phyloP scores from a whole-genome alignment of 768 basidiomycete species.

The Tricholoma sp. region DNA sequence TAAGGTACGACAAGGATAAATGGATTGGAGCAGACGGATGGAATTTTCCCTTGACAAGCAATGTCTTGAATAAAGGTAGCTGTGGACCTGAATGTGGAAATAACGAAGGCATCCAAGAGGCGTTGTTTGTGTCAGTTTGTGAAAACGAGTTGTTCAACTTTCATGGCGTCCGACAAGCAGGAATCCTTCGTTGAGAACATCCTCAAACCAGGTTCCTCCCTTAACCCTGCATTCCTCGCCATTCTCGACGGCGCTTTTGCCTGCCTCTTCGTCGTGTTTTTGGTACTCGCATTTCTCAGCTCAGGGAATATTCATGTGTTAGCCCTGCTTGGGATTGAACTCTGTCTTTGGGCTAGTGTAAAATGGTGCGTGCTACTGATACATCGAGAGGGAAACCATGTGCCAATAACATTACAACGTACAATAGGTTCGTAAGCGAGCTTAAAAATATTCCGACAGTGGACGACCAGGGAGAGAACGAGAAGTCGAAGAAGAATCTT shows the following conservation, averaged over 20 bases:
- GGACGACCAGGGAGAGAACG: conserved; percentile 9
- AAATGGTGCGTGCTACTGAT: conserved; percentile 56
- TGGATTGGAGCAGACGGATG: conserved; percentile 69
- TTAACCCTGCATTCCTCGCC: conserved; percentile 65
- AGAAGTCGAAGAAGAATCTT: conserved; percentile 25
- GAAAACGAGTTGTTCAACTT: no score
- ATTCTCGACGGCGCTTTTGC: conserved; percentile 59
- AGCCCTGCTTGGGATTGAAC: conserved; percentile 57
- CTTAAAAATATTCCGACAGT: conserved; percentile 33
- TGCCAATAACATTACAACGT: conserved; percentile 9
- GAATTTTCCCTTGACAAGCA: conserved; percentile 62
- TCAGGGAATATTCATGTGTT: conserved; percentile 65
- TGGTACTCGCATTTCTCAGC: conserved; percentile 55
- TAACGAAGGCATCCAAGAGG: conserved; percentile 12
- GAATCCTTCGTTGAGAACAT: conserved; percentile 49
- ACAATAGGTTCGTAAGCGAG: conserved; percentile 63
- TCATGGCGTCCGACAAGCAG: neutral
- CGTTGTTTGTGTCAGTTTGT: neutral
- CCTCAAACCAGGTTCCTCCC: conserved; percentile 69
- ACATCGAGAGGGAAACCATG: neutral
- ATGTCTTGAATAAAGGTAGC: conserved; percentile 50
- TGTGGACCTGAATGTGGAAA: conserved; percentile 31
- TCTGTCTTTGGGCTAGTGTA: conserved; percentile 70
- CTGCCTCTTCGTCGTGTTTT: conserved; percentile 53
- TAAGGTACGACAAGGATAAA: conserved; percentile 48